phyloP scores from a whole-genome alignment of 192 early-diverging fungal species.

The Coemansia sp. region DNA sequence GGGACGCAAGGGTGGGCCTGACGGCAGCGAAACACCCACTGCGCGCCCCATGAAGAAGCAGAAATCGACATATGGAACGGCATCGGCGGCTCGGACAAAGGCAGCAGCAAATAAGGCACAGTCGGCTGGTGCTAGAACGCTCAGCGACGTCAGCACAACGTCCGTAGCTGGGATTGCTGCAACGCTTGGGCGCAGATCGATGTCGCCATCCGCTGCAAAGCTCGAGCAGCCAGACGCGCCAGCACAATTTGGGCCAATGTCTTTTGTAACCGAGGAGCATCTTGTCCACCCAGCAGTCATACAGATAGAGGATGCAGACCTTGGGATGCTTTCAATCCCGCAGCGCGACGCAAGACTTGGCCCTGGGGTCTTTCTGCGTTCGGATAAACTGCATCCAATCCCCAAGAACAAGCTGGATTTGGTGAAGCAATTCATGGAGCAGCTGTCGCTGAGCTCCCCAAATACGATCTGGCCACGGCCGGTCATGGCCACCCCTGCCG shows the following conservation, averaged over 20 bases:
- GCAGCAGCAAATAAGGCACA: slow-evolving; percentile 21
- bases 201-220: slow-evolving; percentile 30
- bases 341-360: slow-evolving; percentile 49
- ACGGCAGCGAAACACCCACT: slow-evolving; percentile 6
- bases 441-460: slow-evolving; percentile 43
- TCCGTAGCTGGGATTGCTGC: not conserved
- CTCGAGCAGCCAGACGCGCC: slow-evolving; percentile 20
- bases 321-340: slow-evolving; percentile 30
- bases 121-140: slow-evolving; percentile 9
- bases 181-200: slow-evolving; percentile 19
- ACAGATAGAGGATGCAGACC: slow-evolving; percentile 24
- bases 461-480: slow-evolving; percentile 65
- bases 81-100: slow-evolving; percentile 11
- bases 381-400: slow-evolving; percentile 51
- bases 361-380: slow-evolving; percentile 52
- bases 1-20: slow-evolving; percentile 41
- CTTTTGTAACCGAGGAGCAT: slow-evolving; percentile 48
- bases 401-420: slow-evolving; percentile 53
- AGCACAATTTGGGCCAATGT: slow-evolving; percentile 30
- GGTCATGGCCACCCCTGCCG: slow-evolving; percentile 75
- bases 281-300: slow-evolving; percentile 29
- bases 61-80: slow-evolving; percentile 30
- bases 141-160: not conserved
- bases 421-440: slow-evolving; percentile 50
- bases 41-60: slow-evolving; percentile 39